These are phyloP conservation scores for Pythium oligandrum DNA, from an alignment of 352 stramenopile genomes.

Conservation along the genomic window DNA sequence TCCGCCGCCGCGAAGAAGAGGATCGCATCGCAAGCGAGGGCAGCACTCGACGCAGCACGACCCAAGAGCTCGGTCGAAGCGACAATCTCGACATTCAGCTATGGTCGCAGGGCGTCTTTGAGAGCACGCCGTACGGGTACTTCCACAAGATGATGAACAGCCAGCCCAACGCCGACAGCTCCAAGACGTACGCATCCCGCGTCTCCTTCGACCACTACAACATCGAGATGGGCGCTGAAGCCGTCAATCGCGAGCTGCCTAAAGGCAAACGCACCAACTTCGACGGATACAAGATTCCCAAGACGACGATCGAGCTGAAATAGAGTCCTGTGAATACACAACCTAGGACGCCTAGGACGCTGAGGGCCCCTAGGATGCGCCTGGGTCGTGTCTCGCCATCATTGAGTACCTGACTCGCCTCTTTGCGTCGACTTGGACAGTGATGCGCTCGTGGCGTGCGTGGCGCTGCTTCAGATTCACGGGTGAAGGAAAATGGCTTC, in stretches of 20 bases:
- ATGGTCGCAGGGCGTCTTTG: conserved; percentile 64
- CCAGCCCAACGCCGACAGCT: conserved; percentile 32
- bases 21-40: conserved; percentile 51
- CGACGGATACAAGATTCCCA: conserved; percentile 32
- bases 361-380: not conserved
- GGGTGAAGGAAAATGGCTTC: too few species aligned
- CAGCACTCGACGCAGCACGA: not conserved
- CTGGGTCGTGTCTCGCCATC: conserved; percentile 4
- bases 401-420: too few species aligned
- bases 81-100: conserved; percentile 78
- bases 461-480: not conserved
- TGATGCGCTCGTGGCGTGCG: too few species aligned
- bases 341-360: not conserved
- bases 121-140: conserved; percentile 80
- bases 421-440: too few species aligned
- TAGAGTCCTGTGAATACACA: conserved; percentile 16
- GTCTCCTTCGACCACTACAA: conserved; percentile 74
- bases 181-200: conserved; percentile 53
- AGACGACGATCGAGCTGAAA: conserved; percentile 46
- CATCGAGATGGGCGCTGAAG: conserved; percentile 41
- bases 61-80: conserved; percentile 24
- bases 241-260: conserved; percentile 41
- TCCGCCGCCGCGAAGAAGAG: conserved; percentile 62
- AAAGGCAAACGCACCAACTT: conserved; percentile 70
- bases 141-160: conserved; percentile 83